Percentiles rank a stretch among this genome's conserved stretches.
Evolutionary conservation across 768 basidiomycete genomes (phyloP).

Genomic region (Tephrocybe sp.): DNA sequence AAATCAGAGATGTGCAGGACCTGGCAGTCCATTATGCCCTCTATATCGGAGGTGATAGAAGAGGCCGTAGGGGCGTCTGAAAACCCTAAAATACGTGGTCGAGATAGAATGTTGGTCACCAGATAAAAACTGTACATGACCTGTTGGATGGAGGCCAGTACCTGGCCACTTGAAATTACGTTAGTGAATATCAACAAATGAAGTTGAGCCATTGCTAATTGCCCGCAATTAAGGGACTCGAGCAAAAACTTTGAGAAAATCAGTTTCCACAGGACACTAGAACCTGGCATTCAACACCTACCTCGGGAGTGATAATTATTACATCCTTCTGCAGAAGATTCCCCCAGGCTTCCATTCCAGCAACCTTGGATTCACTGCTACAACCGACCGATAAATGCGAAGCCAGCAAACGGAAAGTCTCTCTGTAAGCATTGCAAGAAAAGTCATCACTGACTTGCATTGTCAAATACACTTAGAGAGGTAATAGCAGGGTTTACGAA

Average conservation of each 20-base stretch:
- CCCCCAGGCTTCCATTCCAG: slow-evolving; percentile 24
- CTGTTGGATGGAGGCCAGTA: slow-evolving; percentile 36
- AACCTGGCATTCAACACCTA: no score
- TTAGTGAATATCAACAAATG: slow-evolving; percentile 42
- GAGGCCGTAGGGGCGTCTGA: slow-evolving; percentile 23
- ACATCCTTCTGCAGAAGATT: slow-evolving; percentile 31
- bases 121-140: slow-evolving; percentile 48
- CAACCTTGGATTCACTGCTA: slow-evolving; percentile 26
- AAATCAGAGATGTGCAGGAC: slow-evolving; percentile 35
- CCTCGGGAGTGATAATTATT: slow-evolving; percentile 40
- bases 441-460: slow-evolving; percentile 20
- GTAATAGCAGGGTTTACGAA: slow-evolving; percentile 13
- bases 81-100: slow-evolving; percentile 47
- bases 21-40: slow-evolving; percentile 38
- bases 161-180: slow-evolving; percentile 36
- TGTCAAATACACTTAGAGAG: not conserved
- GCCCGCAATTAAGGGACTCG: slow-evolving; percentile 34
- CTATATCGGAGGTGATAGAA: slow-evolving; percentile 36
- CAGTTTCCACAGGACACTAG: no score
- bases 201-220: slow-evolving; percentile 42
- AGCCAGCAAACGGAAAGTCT: slow-evolving; percentile 20
- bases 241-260: slow-evolving; percentile 41
- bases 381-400: slow-evolving; percentile 17
- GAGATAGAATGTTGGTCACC: slow-evolving; percentile 29
- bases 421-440: slow-evolving; percentile 19